A percentile compares a stretch with the other conserved stretches of the same genome.
These are phyloP conservation scores for Aschersonia sp. DNA, from an alignment of 2,329 filamentous ascomycete genomes.

Conservation along the genomic window DNA sequence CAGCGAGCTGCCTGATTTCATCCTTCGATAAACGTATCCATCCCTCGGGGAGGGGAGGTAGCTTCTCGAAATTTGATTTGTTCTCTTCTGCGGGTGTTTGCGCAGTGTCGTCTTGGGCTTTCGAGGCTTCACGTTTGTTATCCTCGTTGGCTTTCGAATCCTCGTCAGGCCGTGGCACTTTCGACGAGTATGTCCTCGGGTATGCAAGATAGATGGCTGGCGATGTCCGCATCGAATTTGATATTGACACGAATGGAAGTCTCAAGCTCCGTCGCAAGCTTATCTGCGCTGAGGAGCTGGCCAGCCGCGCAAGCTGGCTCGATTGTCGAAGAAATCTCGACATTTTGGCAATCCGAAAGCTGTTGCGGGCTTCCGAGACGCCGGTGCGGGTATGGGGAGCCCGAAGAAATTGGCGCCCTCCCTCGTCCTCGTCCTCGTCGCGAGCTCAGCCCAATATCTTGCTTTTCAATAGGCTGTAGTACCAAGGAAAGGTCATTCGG, in stretches of 20 bases:
- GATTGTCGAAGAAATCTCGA: slow-evolving; percentile 52
- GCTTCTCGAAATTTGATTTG: slow-evolving; percentile 11
- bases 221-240: slow-evolving; percentile 18
- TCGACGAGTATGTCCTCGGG: slow-evolving; percentile 21
- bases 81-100: slow-evolving; percentile 6
- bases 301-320: slow-evolving; percentile 49
- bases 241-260: slow-evolving; percentile 14
- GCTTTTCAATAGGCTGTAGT: too few species aligned
- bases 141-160: slow-evolving; percentile 13
- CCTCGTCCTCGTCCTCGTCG: too few species aligned
- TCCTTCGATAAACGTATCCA: slow-evolving; percentile 31
- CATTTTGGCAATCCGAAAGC: slow-evolving; percentile 30
- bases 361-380: slow-evolving; percentile 18
- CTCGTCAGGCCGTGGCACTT: slow-evolving; percentile 22
- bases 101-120: slow-evolving; percentile 6
- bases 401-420: slow-evolving; percentile 1
- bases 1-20: slow-evolving; percentile 38
- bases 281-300: slow-evolving; percentile 39
- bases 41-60: slow-evolving; percentile 25
- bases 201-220: slow-evolving; percentile 19
- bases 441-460: too few species aligned
- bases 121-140: slow-evolving; percentile 8
- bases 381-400: slow-evolving; percentile 14
- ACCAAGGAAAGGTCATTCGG: too few species aligned
- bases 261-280: slow-evolving; percentile 31